Base-by-base conservation (phyloP, 2,329 filamentous ascomycete genomes). In the Aspergillus oerlinghausenensis region DNA sequence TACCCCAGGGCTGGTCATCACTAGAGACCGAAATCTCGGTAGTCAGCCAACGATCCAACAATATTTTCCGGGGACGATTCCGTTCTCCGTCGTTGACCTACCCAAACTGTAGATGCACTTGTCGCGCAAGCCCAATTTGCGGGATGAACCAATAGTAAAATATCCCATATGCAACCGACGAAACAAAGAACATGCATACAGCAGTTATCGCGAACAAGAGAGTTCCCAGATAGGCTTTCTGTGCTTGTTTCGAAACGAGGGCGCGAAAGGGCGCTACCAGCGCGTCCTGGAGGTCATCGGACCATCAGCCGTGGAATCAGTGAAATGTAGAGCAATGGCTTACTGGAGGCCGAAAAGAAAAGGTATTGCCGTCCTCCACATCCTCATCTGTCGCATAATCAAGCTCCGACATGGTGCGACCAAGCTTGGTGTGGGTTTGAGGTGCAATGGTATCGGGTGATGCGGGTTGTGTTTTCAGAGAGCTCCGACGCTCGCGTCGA, bases 61-160 rank as follows among this genome's bases (percentile, higher is more conserved):
- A 29, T 29, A 29, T 1, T 45, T 45, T 11, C 25, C 1, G 25
- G 40, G 45, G 23, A 55, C 51, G 14, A 23, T 23, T 23, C 21
- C 28, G 29, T 17, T 49, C 26, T 49, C 40, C 10, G 14, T 38
- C 5, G 5, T 38, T 38, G 47, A 72, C 74, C 54, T 77, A 81
- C 76, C 84, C 82, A 73, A 85, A 89, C 71, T 89, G 85, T 21
- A 90, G 74, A 73, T 89, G 84, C 7, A 89, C 78, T 4, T 80
- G 76, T n/a, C 82, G 79, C 59, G 81, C 75, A 58, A 89, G 79
- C 54, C 84, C 83, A 61, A 87, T 82, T 52, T 84, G 81, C 0
- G 88, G 88, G 23, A 90, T 83, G 73, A 86, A 89, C 59, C 80
- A 81, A 71, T 82, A 80, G 76, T 90, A 90, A 75, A 90, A 89